phyloP scores from a whole-genome alignment of 108 stramenopile genomes.

The Nitzschia sp. region DNA sequence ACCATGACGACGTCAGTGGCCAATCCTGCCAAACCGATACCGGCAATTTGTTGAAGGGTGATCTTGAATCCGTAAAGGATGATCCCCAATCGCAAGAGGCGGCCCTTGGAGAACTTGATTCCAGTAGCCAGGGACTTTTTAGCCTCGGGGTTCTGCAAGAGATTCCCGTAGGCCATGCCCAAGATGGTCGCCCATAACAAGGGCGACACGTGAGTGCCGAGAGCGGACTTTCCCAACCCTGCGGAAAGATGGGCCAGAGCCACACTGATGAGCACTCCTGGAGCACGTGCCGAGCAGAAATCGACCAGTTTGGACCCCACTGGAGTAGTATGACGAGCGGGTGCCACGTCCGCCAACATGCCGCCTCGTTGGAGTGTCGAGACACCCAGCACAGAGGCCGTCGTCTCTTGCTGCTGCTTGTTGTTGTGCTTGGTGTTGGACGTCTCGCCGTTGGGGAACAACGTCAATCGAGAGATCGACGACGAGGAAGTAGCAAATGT shows the following conservation, averaged over 20 bases:
- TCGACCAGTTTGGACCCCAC: background rate
- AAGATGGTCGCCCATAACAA: slow-evolving; percentile 23
- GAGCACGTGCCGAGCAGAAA: slow-evolving; percentile 9
- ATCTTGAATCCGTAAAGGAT: slow-evolving; percentile 27
- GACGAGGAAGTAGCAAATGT: background rate
- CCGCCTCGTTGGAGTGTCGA: background rate
- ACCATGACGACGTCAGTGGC: slow-evolving; percentile 23
- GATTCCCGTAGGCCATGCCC: slow-evolving; percentile 20
- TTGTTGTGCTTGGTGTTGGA: background rate
- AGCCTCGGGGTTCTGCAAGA: slow-evolving; percentile 9
- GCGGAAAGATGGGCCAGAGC: slow-evolving; percentile 20
- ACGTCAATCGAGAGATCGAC: background rate
- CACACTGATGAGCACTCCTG: slow-evolving; percentile 7
- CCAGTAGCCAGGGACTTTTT: slow-evolving; percentile 5
- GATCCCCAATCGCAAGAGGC: slow-evolving; percentile 20
- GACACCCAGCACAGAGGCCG: background rate
- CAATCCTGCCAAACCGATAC: slow-evolving; percentile 20
- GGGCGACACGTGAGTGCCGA: slow-evolving; percentile 18
- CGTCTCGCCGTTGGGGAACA: background rate
- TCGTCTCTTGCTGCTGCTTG: no score
- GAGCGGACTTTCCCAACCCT: background rate
- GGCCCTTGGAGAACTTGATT: slow-evolving; percentile 27
- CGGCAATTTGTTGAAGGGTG: slow-evolving; percentile 26
- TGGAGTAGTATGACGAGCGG: background rate
- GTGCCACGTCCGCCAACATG: background rate